Evolutionary conservation across 495 filamentous ascomycete species (phyloP), one percentile per base, ranked within the genome.

Genomic region (Talaromyces trachyspermus): DNA sequence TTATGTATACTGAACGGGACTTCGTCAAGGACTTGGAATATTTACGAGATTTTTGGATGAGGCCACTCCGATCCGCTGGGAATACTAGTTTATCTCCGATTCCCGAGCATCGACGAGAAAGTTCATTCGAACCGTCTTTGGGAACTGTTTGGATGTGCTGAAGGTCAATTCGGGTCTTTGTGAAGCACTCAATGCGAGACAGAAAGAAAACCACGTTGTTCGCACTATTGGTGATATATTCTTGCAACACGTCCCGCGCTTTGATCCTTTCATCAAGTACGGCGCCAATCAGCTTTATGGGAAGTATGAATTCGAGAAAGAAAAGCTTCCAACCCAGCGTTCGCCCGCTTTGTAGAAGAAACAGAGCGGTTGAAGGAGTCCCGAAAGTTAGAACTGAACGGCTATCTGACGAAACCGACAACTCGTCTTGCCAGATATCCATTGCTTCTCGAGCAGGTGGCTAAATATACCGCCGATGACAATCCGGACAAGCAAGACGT

Each of bases 21-120:
- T 99, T 99, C 54, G 94, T 99, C 61, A 99, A 99, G 71, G 94
- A 99, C 60, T 72, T 99, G 54, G 94, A 99, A 61, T 99, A 99
- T 58, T 68, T 99, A 23, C 81, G 91, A 49, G 94, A 99, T 68
- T 97, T 97, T 77, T 99, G 94, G 94, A 95, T 97, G 72, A 80
- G 88, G 53, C 94, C 94, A 3, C 65, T 99, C 44, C 83, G 88
- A 43, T 79, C 79, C 19, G 72, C 70, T 6, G 79, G 76, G 46
- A 75, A 77, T 14, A 74, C 78, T 14, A 82, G 74, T 30, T 72
- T 74, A 20, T 96, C 91, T 6, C 89, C 89, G 3, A 91, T 99
- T 46, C 91, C 94, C 4, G 83, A 91, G 54, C 79, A 87, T 51
- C 79, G 89, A 33, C 79, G 88, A 44, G 94, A 96, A 81, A 83